A percentile compares a stretch with the other conserved stretches of the same genome.
phyloP scores from a whole-genome alignment of 2,329 filamentous ascomycete species.

The Microdochium nivale region DNA sequence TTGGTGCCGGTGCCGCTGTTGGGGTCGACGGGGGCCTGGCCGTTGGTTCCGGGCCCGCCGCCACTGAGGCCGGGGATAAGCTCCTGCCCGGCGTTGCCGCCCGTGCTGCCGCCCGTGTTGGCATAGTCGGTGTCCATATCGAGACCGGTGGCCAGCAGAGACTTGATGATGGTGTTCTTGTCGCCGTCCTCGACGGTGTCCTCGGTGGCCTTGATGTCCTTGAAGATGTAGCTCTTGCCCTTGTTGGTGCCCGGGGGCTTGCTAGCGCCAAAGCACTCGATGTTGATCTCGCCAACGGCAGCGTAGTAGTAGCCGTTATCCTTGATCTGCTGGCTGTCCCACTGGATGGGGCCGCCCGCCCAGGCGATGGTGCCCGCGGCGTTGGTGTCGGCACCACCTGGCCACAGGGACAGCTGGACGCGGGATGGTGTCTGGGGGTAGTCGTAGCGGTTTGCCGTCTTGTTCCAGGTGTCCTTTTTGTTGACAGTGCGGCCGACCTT shows the following conservation, averaged over 20 bases:
- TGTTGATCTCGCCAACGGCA: constrained; percentile 64
- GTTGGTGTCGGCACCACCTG: constrained; percentile 73
- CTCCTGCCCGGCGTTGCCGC: constrained; percentile 7
- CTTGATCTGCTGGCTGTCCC: constrained; percentile 74
- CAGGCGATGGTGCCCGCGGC: constrained; percentile 78
- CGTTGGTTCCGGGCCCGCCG: constrained; percentile 20
- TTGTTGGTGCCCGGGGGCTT: constrained; percentile 57
- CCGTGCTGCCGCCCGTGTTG: constrained; percentile 21
- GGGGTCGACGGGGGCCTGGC: constrained; percentile 15
- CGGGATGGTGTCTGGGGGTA: constrained; percentile 89
- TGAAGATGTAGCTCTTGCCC: constrained; percentile 70
- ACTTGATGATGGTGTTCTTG: constrained; percentile 67
- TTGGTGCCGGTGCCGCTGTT: constrained; percentile 3
- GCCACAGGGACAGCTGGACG: constrained; percentile 93
- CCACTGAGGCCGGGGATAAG: constrained; percentile 20
- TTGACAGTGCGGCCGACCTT: constrained; percentile 65
- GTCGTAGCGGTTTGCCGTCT: constrained; percentile 69
- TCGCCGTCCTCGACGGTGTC: constrained; percentile 68
- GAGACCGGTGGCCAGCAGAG: constrained; percentile 71
- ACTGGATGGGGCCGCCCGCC: constrained; percentile 87
- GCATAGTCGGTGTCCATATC: constrained; percentile 47
- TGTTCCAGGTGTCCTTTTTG: constrained; percentile 77
- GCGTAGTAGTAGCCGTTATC: constrained; percentile 84
- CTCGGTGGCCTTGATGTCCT: constrained; percentile 56
- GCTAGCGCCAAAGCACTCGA: constrained; percentile 72